Evolutionary conservation across 1,284 basidiomycete species (phyloP).

Genomic region (Ceratobasidium papillatum): DNA sequence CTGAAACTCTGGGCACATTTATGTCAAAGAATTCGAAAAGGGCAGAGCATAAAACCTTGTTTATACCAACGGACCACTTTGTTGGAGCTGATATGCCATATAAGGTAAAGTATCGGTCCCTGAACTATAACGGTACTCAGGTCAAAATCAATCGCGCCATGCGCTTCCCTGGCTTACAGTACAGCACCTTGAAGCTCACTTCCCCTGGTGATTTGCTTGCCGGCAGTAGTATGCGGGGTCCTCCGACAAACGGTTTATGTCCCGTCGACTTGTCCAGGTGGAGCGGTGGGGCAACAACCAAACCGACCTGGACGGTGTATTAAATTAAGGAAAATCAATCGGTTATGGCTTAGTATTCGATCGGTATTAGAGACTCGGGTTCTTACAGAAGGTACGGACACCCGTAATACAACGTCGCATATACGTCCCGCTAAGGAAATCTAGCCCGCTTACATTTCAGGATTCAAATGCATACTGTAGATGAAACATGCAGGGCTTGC

Average conservation of each 20-base stretch:
- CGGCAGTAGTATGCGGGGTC: neutral
- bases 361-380: neutral
- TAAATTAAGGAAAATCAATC: neutral
- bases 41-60: slow-evolving; percentile 29
- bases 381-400: neutral
- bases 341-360: neutral
- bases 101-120: slow-evolving; percentile 3
- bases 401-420: neutral
- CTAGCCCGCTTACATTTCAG: neutral
- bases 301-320: neutral
- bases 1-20: slow-evolving; percentile 19
- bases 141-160: slow-evolving; percentile 18
- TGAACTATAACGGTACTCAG: neutral
- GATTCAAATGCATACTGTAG: neutral
- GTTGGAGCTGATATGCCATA: neutral
- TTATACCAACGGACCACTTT: neutral
- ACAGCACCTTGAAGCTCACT: slow-evolving; percentile 4
- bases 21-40: slow-evolving; percentile 6
- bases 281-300: neutral
- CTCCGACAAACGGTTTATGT: neutral
- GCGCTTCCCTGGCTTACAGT: slow-evolving; percentile 7
- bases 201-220: slow-evolving; percentile 11
- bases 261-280: neutral
- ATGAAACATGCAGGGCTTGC: neutral
- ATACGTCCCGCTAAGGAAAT: neutral